Conservation (phyloP, 306 rosid genomes). For the Urtica urens region DNA sequence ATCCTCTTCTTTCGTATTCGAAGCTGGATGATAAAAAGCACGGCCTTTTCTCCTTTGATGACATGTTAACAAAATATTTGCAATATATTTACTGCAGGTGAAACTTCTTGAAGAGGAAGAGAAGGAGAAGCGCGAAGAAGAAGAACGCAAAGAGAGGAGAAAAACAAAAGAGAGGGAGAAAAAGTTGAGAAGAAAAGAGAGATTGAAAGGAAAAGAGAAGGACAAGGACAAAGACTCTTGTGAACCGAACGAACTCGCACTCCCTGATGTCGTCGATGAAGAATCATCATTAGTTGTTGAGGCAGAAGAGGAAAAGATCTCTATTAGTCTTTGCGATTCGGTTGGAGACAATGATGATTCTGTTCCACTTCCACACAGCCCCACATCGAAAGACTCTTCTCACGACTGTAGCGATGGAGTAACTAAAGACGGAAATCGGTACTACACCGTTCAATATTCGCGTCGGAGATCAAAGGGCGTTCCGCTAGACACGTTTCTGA, state of each 20-base stretch:
- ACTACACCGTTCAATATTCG: constrained; percentile 42
- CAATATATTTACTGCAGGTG: constrained; percentile 41
- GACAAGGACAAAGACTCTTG: constrained; percentile 43
- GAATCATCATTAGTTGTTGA: constrained; percentile 41
- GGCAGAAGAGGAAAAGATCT: constrained; percentile 47
- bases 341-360: constrained; percentile 42
- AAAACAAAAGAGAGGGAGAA: constrained; percentile 89
- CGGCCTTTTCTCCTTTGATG: constrained; percentile 5
- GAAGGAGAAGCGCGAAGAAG: constrained; percentile 95
- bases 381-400: constrained; percentile 27
- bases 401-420: constrained; percentile 46
- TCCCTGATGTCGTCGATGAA: constrained; percentile 37
- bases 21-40: constrained; percentile 5
- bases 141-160: constrained; percentile 94
- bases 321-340: constrained; percentile 32
- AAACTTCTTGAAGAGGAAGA: constrained; percentile 99
- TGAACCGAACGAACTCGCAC: constrained; percentile 29
- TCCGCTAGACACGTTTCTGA: constrained; percentile 49
- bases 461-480: constrained; percentile 51
- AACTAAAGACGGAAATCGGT: constrained; percentile 36
- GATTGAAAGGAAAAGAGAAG: constrained; percentile 88
- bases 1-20: constrained; percentile 17
- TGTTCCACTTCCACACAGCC: constrained; percentile 31
- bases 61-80: constrained; percentile 13
- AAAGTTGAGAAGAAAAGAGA: constrained; percentile 85